Evolutionary conservation across 805 yeast species (phyloP), one percentile per base, ranked within the genome.

Genomic region (Myxozyma geophila): DNA sequence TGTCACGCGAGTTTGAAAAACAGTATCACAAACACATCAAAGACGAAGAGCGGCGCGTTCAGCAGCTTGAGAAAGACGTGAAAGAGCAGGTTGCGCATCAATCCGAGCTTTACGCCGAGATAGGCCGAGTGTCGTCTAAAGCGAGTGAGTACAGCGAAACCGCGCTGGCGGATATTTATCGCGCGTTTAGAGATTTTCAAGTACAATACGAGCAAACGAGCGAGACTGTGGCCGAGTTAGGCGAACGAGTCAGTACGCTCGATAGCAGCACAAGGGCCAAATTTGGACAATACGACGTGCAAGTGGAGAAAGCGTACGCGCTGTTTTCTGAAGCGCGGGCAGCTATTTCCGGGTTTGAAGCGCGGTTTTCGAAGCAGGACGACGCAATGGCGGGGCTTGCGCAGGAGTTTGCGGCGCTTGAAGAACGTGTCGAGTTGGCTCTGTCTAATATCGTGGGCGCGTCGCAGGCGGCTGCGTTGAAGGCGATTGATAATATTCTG

Each of bases 391-490:
- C 41, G 2, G 13, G n/a, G 19, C 40, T 49, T 15, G 17, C 43
- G 28, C 9, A 19, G 13, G 43, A 36, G 6, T 35, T 49, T 33
- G 15, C 9, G 10, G 10, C 3, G 21, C 17, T 51, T 17, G 44
- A 51, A 19, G 54, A 7, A 15, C n/a, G 10, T 5, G 36, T 57
- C 12, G 54, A 62, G 10, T 35, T 28, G 12, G 35, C 36, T 7
- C 37, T 62, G 7, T 28, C 37, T 10, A 19, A 55, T 33, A 33
- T 60, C 9, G 59, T 53, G 17, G 35, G 15, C 8, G n/a, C 19
- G 7, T 54, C 65, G 35, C 56, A 58, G 44, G 40, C 23, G n/a
- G 39, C 59, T 4, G 66, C 66, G 5, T 17, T 61, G 7, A 47
- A 56, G 4, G 55, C 50, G 19, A 53, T 61, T 28, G 55, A 61